A percentile compares a stretch with the other conserved stretches of the same genome.
Evolutionary conservation across 352 stramenopile species (phyloP).

Genomic region (Phytophthora foliorum): DNA sequence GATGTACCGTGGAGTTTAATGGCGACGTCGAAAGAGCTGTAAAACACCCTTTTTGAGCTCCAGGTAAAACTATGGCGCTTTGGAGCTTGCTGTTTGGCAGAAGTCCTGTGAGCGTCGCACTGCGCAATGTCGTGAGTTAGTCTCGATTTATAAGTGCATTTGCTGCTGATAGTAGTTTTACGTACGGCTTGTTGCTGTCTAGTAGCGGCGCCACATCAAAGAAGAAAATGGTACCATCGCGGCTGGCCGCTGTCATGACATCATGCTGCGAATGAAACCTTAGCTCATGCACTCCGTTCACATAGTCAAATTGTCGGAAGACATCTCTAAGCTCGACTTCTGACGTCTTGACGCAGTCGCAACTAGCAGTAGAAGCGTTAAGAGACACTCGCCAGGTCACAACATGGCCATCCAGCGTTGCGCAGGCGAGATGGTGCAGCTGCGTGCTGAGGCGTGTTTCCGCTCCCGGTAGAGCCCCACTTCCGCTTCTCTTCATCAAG

Average conservation of each 20-base stretch:
- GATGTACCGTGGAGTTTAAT: constrained; percentile 46
- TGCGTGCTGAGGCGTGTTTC: constrained; percentile 42
- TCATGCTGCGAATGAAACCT: constrained; percentile 73
- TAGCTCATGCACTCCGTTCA: constrained; percentile 67
- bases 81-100: constrained; percentile 65
- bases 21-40: constrained; percentile 55
- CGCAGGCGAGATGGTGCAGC: constrained; percentile 57
- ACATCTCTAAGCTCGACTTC: constrained; percentile 73
- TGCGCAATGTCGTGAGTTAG: constrained; percentile 20
- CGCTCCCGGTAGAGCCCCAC: constrained; percentile 33
- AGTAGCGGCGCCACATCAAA: constrained; percentile 68
- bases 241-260: constrained; percentile 58
- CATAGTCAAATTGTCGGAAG: constrained; percentile 65
- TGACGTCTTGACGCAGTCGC: constrained; percentile 62
- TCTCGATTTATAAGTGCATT: no score
- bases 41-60: constrained; percentile 56
- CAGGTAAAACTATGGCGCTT: constrained; percentile 49
- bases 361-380: constrained; percentile 39
- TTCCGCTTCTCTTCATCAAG: constrained; percentile 44
- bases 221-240: constrained; percentile 78
- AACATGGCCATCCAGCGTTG: constrained; percentile 68
- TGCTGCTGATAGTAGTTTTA: not conserved
- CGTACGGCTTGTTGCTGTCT: constrained; percentile 63
- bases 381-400: constrained; percentile 62
- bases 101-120: constrained; percentile 51